Evolutionary conservation across 495 filamentous ascomycete species (phyloP).

Genomic region (Hyphodiscus hymeniophilus): DNA sequence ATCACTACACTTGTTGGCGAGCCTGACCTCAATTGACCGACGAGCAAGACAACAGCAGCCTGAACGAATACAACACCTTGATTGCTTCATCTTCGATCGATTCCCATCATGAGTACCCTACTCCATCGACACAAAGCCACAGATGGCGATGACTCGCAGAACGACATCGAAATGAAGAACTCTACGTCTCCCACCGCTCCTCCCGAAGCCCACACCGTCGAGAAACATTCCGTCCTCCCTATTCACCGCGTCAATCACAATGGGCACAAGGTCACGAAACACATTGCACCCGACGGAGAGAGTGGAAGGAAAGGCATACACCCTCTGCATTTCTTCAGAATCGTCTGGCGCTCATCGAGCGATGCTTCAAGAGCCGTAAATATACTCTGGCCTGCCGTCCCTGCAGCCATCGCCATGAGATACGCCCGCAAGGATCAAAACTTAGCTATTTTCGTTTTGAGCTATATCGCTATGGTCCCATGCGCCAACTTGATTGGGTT

Average conservation of each 20-base stretch:
- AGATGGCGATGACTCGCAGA: background rate
- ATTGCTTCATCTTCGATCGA: background rate
- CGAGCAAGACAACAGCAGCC: too few relatives aligned
- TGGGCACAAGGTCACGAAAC: constrained; percentile 4
- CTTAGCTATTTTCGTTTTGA: constrained; percentile 59
- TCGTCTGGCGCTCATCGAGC: constrained; percentile 38
- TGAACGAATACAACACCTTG: too few relatives aligned
- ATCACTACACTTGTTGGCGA: too few relatives aligned
- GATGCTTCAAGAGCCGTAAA: constrained; percentile 25
- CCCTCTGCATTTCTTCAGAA: constrained; percentile 49
- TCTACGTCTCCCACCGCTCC: background rate
- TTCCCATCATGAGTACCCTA: background rate
- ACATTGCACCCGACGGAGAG: constrained; percentile 35
- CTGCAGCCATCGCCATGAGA: constrained; percentile 55
- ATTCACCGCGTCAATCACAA: constrained; percentile 7
- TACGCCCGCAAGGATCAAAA: constrained; percentile 54
- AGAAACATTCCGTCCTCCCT: background rate
- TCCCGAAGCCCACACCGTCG: background rate
- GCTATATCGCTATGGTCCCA: constrained; percentile 79
- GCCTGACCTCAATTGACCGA: too few relatives aligned
- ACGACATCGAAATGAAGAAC: background rate
- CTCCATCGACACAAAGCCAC: constrained; percentile 1
- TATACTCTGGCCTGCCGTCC: constrained; percentile 69
- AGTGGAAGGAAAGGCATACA: constrained; percentile 55
- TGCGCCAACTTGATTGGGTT: constrained; percentile 84